Evolutionary conservation across 2,329 filamentous ascomycete genomes (phyloP).

Genomic region (Hymenotorrendiella dingleyae): DNA sequence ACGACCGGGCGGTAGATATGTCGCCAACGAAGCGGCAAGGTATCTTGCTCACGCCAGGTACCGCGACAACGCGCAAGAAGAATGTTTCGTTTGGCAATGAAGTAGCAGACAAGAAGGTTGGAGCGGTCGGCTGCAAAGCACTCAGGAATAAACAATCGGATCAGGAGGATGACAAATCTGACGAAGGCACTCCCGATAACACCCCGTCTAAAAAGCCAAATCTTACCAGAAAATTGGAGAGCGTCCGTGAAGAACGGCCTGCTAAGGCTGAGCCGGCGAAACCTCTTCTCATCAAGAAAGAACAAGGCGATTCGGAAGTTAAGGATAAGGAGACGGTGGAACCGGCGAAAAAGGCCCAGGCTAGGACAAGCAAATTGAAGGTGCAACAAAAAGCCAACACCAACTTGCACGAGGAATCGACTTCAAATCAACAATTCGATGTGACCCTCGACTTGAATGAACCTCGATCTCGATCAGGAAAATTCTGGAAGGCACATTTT

Average conservation of each 20-base stretch:
- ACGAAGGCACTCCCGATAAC: slow-evolving; percentile 18
- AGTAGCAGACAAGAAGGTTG: slow-evolving; percentile 31
- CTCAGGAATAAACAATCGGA: slow-evolving; percentile 25
- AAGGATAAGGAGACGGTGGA: too few species aligned
- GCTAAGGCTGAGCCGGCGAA: slow-evolving; percentile 3
- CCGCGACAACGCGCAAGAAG: slow-evolving; percentile 53
- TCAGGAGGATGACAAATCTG: slow-evolving; percentile 27
- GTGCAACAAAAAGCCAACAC: slow-evolving; percentile 9
- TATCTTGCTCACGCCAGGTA: slow-evolving; percentile 60
- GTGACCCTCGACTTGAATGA: slow-evolving; percentile 66
- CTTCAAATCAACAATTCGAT: slow-evolving; percentile 36
- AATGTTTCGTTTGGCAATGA: slow-evolving; percentile 60
- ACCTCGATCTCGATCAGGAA: slow-evolving; percentile 68
- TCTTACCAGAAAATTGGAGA: slow-evolving; percentile 42
- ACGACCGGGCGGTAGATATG: too few species aligned
- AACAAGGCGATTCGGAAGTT: too few species aligned
- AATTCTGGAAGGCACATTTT: slow-evolving; percentile 76
- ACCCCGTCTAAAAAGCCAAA: slow-evolving; percentile 28
- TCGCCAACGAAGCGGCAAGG: slow-evolving; percentile 35
- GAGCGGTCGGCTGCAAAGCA: slow-evolving; percentile 6
- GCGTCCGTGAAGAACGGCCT: slow-evolving; percentile 31
- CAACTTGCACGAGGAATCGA: slow-evolving; percentile 11
- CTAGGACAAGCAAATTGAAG: neutral
- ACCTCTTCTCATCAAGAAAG: neutral
- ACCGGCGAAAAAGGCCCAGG: neutral